Conservation (phyloP, 768 basidiomycete species). For the Agaricus bisporus region DNA sequence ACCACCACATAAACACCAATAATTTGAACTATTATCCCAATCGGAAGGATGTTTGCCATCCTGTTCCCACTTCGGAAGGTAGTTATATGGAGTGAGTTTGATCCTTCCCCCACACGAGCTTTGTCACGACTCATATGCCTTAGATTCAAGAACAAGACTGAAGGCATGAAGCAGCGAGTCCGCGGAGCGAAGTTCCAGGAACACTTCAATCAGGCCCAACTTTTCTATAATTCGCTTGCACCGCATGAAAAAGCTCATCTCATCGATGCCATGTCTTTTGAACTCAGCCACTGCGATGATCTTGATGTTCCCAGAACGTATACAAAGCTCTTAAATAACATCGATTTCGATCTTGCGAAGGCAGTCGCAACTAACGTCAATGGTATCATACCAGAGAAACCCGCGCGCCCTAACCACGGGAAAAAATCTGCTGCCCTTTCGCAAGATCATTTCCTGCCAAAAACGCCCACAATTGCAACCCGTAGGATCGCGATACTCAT, state of each 20-base stretch:
- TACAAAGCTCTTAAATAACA: slow-evolving; percentile 60
- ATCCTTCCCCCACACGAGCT: too few species aligned
- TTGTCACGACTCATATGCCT: background rate
- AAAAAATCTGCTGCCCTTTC: slow-evolving; percentile 50
- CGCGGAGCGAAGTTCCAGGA: slow-evolving; percentile 75
- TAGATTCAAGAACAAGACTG: slow-evolving; percentile 44
- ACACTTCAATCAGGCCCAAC: slow-evolving; percentile 65
- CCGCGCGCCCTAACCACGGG: slow-evolving; percentile 50
- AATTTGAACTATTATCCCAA: slow-evolving; percentile 82
- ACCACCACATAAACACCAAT: slow-evolving; percentile 53
- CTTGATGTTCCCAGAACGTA: slow-evolving; percentile 62
- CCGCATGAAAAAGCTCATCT: slow-evolving; percentile 69
- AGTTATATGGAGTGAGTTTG: slow-evolving; percentile 48
- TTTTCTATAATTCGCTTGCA: slow-evolving; percentile 81
- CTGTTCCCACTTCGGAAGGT: slow-evolving; percentile 43
- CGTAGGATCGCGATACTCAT: slow-evolving; percentile 76
- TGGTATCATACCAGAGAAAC: slow-evolving; percentile 46
- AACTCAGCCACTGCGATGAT: slow-evolving; percentile 81
- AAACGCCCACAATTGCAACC: slow-evolving; percentile 50
- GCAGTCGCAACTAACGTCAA: slow-evolving; percentile 63
- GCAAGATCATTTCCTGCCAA: slow-evolving; percentile 49
- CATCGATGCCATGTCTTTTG: slow-evolving; percentile 67
- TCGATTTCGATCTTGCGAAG: slow-evolving; percentile 70
- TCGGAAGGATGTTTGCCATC: slow-evolving; percentile 44
- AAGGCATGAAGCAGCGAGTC: slow-evolving; percentile 52